Conservation (phyloP, 2,329 filamentous ascomycete genomes). For the Venturia oleaginea region DNA sequence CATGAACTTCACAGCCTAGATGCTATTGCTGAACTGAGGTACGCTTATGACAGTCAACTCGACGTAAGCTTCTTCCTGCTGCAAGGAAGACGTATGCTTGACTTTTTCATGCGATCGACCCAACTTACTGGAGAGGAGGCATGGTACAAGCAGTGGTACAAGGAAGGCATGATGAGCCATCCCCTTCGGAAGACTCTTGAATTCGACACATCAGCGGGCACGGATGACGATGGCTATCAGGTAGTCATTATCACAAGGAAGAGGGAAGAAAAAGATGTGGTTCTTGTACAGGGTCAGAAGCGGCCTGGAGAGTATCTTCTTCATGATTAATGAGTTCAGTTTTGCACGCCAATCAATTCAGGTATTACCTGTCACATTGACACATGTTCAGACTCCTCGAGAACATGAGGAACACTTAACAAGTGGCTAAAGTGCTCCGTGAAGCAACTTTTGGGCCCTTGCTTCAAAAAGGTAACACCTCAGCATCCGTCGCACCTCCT, state of each 20-base stretch:
- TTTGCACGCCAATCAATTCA: too few species aligned
- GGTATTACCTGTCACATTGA: too few species aligned
- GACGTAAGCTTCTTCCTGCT: not conserved
- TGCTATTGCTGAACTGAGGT: not conserved
- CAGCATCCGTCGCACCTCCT: not conserved
- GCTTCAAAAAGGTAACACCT: not conserved
- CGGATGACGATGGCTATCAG: not conserved
- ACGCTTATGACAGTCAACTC: not conserved
- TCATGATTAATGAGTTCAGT: too few species aligned
- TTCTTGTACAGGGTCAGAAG: not conserved
- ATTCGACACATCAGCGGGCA: not conserved
- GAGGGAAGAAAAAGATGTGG: not conserved
- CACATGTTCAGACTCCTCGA: too few species aligned
- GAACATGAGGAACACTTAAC: too few species aligned
- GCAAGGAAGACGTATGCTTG: not conserved
- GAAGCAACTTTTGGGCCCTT: not conserved
- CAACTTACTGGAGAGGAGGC: not conserved
- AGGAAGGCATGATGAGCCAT: not conserved
- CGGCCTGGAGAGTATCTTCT: not conserved
- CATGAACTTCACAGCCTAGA: not conserved
- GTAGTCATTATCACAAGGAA: not conserved
- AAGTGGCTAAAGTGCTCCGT: not conserved
- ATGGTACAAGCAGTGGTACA: not conserved
- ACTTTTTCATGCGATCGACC: not conserved
- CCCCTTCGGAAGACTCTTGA: not conserved